Conservation (phyloP, 495 filamentous ascomycete genomes). For the Tuber borchii region DNA sequence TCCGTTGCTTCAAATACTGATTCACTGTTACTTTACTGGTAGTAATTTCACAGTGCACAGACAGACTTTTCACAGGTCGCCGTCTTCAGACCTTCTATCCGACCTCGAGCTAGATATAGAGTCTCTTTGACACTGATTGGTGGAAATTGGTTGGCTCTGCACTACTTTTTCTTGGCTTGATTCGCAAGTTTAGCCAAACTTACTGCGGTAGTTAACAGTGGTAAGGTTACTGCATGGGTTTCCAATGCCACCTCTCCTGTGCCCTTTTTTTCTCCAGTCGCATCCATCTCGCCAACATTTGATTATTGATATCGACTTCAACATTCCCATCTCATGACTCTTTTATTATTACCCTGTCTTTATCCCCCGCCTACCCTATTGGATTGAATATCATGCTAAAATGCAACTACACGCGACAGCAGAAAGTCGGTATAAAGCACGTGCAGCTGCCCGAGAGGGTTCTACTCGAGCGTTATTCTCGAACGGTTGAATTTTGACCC, state of each 20-base stretch:
- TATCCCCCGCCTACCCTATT: neutral
- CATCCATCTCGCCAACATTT: neutral
- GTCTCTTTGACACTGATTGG: slow-evolving; percentile 2
- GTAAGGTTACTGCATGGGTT: neutral
- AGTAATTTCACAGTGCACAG: slow-evolving; percentile 28
- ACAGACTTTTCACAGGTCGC: neutral
- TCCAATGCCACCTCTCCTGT: neutral
- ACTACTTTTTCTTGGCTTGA: neutral
- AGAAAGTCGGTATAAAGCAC: neutral
- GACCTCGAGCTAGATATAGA: slow-evolving; percentile 2
- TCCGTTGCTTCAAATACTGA: neutral
- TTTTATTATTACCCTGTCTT: neutral
- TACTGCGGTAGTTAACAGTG: neutral
- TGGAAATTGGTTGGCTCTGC: slow-evolving; percentile 25
- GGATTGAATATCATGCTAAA: neutral
- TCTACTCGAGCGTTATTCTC: neutral
- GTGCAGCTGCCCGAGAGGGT: neutral
- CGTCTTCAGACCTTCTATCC: neutral
- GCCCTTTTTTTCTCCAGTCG: neutral
- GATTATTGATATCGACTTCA: neutral
- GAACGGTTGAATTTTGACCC: neutral
- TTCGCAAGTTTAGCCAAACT: neutral
- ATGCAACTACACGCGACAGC: neutral
- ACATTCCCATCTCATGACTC: neutral
- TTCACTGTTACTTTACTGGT: slow-evolving; percentile 5